These are phyloP conservation scores for Bonia amplexicaulis DNA, from an alignment of 176 grass and related monocot species.

Conservation along the genomic window DNA sequence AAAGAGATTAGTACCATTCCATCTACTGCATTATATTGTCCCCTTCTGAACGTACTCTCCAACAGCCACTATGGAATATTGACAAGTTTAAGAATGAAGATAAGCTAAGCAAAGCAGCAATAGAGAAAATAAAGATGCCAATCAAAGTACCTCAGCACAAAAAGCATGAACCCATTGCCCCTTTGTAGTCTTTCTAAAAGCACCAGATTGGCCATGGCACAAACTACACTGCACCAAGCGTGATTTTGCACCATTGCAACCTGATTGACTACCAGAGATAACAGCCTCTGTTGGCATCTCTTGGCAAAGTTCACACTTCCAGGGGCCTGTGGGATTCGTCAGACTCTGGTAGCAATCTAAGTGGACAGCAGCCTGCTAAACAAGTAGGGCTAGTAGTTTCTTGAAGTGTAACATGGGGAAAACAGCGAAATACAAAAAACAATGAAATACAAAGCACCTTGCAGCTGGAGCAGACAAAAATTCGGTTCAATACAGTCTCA, in stretches of 20 bases:
- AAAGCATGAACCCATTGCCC: constrained; percentile 93
- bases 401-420: background rate
- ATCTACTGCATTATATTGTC: constrained; percentile 61
- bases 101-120: background rate
- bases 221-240: constrained; percentile 55
- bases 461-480: constrained; percentile 88
- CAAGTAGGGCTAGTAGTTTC: constrained; percentile 19
- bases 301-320: constrained; percentile 86
- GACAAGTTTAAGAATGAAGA: background rate
- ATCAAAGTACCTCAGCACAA: constrained; percentile 83
- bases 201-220: constrained; percentile 74
- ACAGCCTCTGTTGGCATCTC: constrained; percentile 36
- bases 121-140: background rate
- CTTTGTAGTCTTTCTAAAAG: constrained; percentile 74
- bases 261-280: constrained; percentile 36
- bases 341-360: constrained; percentile 76
- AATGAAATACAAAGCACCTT: constrained; percentile 46
- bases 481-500: constrained; percentile 77
- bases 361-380: constrained; percentile 79
- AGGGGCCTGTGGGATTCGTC: constrained; percentile 63
- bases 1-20: constrained; percentile 68
- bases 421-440: background rate
- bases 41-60: constrained; percentile 77
- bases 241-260: constrained; percentile 27
- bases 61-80: constrained; percentile 69